Percentiles rank a stretch among this genome's conserved stretches.
phyloP scores from a whole-genome alignment of 768 basidiomycete genomes.

The Pleurotus salmoneostramineus region DNA sequence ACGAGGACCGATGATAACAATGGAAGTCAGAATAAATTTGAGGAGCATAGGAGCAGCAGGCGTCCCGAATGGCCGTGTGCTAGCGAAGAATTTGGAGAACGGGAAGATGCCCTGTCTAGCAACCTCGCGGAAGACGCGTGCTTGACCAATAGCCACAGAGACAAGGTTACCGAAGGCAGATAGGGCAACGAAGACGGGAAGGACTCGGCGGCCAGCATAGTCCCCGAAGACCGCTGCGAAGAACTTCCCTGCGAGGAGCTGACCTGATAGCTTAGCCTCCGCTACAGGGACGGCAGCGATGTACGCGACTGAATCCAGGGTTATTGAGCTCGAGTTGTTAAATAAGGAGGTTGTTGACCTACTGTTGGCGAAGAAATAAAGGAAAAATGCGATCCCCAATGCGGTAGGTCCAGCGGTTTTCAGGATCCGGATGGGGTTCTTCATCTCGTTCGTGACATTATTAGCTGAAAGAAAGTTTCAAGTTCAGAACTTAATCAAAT shows the following conservation, averaged over 20 bases:
- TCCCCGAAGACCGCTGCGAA: slow-evolving; percentile 47
- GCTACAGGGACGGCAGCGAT: slow-evolving; percentile 34
- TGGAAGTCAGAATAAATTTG: slow-evolving; percentile 31
- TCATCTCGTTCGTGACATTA: slow-evolving; percentile 42
- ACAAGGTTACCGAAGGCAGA: slow-evolving; percentile 38
- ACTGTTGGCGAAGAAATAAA: slow-evolving; percentile 44
- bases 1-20: slow-evolving; percentile 37
- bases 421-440: slow-evolving; percentile 41
- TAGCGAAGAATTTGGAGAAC: slow-evolving; percentile 41
- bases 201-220: slow-evolving; percentile 26
- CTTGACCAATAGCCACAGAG: slow-evolving; percentile 32
- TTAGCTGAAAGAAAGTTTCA: slow-evolving; percentile 21
- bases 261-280: slow-evolving; percentile 35
- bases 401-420: slow-evolving; percentile 41
- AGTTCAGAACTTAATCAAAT: slow-evolving; percentile 16
- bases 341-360: slow-evolving; percentile 5
- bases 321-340: slow-evolving; percentile 11
- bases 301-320: background rate
- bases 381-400: slow-evolving; percentile 38
- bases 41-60: slow-evolving; percentile 39
- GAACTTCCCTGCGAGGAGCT: slow-evolving; percentile 45
- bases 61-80: slow-evolving; percentile 45
- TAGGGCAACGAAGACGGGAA: slow-evolving; percentile 33
- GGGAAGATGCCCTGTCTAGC: slow-evolving; percentile 52
- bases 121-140: slow-evolving; percentile 46